Evolutionary conservation across 495 filamentous ascomycete genomes (phyloP).

Genomic region (Immersiella caudata): DNA sequence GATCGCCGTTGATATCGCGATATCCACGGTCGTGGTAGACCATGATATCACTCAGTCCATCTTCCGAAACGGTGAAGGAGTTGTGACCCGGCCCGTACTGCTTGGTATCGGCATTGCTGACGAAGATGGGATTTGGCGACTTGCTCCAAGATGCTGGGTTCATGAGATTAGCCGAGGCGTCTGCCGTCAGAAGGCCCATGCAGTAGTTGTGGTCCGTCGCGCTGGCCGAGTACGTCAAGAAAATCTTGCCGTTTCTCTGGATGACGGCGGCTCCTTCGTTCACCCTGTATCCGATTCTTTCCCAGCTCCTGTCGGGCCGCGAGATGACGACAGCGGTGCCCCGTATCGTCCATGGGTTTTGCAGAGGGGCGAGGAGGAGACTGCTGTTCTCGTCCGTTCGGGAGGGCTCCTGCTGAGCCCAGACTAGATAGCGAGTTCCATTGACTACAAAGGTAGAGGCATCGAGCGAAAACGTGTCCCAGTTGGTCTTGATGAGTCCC

Average conservation of each 20-base stretch:
- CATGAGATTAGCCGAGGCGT: conserved; percentile 43
- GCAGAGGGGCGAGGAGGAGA: conserved; percentile 27
- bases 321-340: conserved; percentile 40
- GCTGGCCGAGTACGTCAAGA: conserved; percentile 55
- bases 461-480: conserved; percentile 37
- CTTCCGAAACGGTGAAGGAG: conserved; percentile 52
- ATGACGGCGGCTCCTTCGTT: conserved; percentile 59
- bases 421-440: conserved; percentile 35
- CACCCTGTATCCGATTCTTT: conserved; percentile 54
- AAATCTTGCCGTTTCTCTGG: conserved; percentile 45
- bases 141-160: conserved; percentile 50
- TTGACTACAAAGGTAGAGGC: conserved; percentile 32
- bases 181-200: conserved; percentile 52
- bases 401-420: conserved; percentile 35
- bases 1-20: conserved; percentile 41
- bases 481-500: conserved; percentile 33
- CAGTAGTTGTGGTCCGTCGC: conserved; percentile 49
- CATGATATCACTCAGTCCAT: conserved; percentile 52
- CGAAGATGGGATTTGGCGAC: conserved; percentile 25
- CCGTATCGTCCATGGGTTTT: conserved; percentile 36
- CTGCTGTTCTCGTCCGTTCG: conserved; percentile 28
- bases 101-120: conserved; percentile 45
- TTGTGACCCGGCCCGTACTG: conserved; percentile 61
- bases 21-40: conserved; percentile 53
- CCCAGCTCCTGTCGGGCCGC: conserved; percentile 50